Evolutionary conservation across 2,329 filamentous ascomycete genomes (phyloP), one percentile per base, ranked within the genome.

Genomic region (Penicillium hesseltinei): DNA sequence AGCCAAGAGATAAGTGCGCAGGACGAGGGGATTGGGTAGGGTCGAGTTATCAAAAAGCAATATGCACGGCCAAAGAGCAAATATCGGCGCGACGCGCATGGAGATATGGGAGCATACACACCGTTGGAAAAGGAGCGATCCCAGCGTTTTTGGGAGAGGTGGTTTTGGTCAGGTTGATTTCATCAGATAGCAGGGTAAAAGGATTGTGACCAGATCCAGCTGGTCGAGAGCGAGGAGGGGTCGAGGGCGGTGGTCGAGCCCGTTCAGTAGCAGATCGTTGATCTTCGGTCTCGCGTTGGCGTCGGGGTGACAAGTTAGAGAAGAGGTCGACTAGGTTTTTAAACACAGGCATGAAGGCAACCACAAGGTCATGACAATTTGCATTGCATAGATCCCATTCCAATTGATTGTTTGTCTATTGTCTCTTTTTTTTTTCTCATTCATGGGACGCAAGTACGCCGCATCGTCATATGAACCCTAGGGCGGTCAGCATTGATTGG

Each of bases 271-370:
- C 21, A 47, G 49, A 53, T 62, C 53, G 64, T 51, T 40, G 59
- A 58, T 60, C 53, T 51, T 64, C 51, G 36, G 54, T 44, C 52
- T 51, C 49, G 56, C 52, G 61, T 27, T 40, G 45, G 62, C 57
- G 60, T 61, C 56, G 61, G 40, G 62, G 65, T 25, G 64, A 65
- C n/a, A 63, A 48, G n/a, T 42, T 58, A 47, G 57, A 48, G 40
- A 65, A 50, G 42, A 63, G 45, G 5, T 62, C 58, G 33, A 58
- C 57, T 19, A 61, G 27, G 36, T 46, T 64, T 27, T 51, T 54
- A 36, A 64, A 64, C 43, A 66, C 51, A 53, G 58, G 45, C 59
- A 63, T 66, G 44, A 57, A 46, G 51, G 42, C 15, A 31, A 46
- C 52, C 59, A 55, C 51, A 55, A 23, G 11, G 35, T 45, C 53